Conservation (phyloP, 106 monocot species). For the Dendrobium catenatum region DNA sequence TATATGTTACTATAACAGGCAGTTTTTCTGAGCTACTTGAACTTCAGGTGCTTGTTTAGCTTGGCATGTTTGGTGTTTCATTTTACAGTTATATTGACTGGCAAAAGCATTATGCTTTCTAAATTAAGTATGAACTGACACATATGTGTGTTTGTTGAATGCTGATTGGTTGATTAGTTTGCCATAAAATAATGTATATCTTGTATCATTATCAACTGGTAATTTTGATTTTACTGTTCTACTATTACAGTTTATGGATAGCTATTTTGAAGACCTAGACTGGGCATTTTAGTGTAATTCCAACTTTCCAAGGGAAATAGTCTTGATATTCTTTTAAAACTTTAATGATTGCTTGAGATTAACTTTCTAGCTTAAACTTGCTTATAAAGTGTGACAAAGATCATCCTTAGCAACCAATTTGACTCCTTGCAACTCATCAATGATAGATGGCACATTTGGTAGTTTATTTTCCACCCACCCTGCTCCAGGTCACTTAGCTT, state of each 20-base stretch:
- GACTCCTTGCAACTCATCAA: too few relatives aligned
- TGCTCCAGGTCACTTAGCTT: too few relatives aligned
- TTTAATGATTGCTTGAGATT: too few relatives aligned
- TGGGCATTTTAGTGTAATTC: too few relatives aligned
- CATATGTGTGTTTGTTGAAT: background rate
- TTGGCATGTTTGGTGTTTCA: background rate
- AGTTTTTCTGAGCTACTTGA: background rate
- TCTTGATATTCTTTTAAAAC: too few relatives aligned
- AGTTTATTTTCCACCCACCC: too few relatives aligned
- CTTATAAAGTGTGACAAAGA: too few relatives aligned
- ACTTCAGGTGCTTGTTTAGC: background rate
- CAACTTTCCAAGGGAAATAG: too few relatives aligned
- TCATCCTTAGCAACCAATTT: too few relatives aligned
- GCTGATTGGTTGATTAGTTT: background rate
- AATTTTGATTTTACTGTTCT: background rate
- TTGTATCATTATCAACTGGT: background rate
- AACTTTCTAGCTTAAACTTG: too few relatives aligned
- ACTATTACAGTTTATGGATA: background rate
- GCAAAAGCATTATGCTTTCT: background rate
- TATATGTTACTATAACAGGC: background rate
- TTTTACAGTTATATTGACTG: background rate
- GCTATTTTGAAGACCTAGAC: too few relatives aligned
- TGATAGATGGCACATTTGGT: too few relatives aligned
- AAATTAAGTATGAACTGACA: background rate
- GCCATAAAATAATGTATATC: background rate